These are phyloP conservation scores for Erysimum cheiri DNA, from an alignment of 441 rosid genomes.

Conservation along the genomic window DNA sequence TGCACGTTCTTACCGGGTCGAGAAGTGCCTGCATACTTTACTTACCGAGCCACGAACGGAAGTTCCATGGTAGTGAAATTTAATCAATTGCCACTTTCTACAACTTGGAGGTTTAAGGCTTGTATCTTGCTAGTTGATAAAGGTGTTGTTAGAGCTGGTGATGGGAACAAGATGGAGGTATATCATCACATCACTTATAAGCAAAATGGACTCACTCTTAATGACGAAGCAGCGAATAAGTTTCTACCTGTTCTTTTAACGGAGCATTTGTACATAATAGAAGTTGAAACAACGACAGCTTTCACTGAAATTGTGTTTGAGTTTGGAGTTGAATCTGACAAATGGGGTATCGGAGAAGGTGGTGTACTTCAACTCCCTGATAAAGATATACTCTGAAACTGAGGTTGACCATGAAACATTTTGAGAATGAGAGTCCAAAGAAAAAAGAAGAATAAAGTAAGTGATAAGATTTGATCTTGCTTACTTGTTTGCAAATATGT, in stretches of 20 bases:
- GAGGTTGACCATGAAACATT: not conserved
- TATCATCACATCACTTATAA: not conserved
- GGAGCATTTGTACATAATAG: not conserved
- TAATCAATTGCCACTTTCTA: not conserved
- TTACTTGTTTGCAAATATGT: not conserved
- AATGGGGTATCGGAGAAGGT: not conserved
- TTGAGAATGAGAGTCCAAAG: not conserved
- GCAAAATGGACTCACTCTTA: not conserved
- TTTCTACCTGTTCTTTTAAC: not conserved
- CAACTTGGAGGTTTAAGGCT: not conserved
- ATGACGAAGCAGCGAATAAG: not conserved
- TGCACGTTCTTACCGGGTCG: not conserved
- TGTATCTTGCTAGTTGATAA: not conserved
- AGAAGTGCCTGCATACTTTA: slow-evolving; percentile 13
- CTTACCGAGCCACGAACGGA: not conserved
- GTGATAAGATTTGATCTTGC: too few relatives aligned
- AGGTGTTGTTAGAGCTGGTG: not conserved
- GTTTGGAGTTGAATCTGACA: not conserved
- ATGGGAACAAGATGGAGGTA: not conserved
- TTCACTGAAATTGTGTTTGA: not conserved
- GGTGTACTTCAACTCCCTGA: not conserved
- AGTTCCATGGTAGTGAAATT: not conserved
- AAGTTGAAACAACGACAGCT: not conserved
- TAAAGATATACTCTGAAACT: not conserved
- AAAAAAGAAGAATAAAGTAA: not conserved